Evolutionary conservation across 345 rosid genomes (phyloP).

Genomic region (Triadica sebifera): DNA sequence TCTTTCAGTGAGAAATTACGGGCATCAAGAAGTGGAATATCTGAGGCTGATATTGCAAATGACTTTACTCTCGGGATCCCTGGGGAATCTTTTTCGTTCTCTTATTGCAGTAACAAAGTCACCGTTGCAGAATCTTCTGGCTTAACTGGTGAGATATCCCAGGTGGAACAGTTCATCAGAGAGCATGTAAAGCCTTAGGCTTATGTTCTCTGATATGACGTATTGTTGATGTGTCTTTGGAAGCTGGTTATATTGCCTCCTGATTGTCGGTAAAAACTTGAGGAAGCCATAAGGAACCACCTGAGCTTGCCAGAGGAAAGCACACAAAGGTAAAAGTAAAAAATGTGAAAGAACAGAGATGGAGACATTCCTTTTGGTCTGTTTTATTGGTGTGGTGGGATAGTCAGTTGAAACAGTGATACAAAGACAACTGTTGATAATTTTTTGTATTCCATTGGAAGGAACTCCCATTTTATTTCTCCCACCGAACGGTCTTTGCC

Average conservation of each 20-base stretch:
- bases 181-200: constrained; percentile 65
- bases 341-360: not conserved
- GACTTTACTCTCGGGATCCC: constrained; percentile 69
- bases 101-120: constrained; percentile 70
- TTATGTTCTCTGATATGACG: not conserved
- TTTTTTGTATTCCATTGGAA: not conserved
- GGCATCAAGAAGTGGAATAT: constrained; percentile 63
- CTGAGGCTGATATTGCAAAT: constrained; percentile 74
- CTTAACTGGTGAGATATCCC: constrained; percentile 57
- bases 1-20: constrained; percentile 61
- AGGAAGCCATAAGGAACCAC: not conserved
- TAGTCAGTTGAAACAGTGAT: not conserved
- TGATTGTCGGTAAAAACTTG: not conserved
- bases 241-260: constrained; percentile 2
- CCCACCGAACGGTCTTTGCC: not conserved
- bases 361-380: not conserved
- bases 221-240: not conserved
- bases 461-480: not conserved
- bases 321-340: not conserved
- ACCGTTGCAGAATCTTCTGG: constrained; percentile 75
- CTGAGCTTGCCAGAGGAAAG: constrained; percentile 1
- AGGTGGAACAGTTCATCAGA: constrained; percentile 68
- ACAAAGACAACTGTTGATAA: not conserved
- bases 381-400: not conserved
- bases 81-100: constrained; percentile 67